Conservation (phyloP, 2,329 filamentous ascomycete genomes). For the Pseudogymnoascus sp. region DNA sequence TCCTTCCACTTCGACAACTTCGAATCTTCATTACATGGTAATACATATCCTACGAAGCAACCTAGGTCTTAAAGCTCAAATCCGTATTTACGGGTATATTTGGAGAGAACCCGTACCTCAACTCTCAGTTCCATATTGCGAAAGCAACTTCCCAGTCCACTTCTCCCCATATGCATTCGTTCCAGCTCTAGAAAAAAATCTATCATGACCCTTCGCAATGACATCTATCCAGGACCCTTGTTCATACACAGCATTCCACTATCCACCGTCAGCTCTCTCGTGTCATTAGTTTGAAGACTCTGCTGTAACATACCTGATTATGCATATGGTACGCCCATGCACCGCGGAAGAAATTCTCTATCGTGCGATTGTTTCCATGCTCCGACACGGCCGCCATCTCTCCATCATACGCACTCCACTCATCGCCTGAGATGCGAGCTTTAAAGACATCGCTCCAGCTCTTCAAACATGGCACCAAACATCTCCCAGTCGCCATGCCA, state of each 20-base stretch:
- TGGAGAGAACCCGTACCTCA: neutral
- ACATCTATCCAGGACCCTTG: constrained; percentile 6
- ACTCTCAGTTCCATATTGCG: neutral
- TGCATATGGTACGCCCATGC: constrained; percentile 9
- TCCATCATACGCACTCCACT: constrained; percentile 7
- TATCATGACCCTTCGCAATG: neutral
- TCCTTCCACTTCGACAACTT: neutral
- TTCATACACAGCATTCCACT: constrained; percentile 7
- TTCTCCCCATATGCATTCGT: constrained; percentile 8
- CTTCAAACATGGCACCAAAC: neutral
- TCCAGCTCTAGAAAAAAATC: neutral
- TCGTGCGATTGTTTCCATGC: neutral
- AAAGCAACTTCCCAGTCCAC: neutral
- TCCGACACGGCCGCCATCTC: neutral
- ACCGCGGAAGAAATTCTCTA: constrained; percentile 5
- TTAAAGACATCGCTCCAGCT: constrained; percentile 4
- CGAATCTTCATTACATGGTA: neutral
- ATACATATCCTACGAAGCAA: neutral
- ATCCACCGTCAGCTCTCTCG: neutral
- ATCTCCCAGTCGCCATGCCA: neutral
- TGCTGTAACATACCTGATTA: neutral
- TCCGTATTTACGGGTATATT: neutral
- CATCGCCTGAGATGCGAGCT: neutral
- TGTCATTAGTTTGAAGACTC: neutral
- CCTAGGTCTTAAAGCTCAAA: neutral